phyloP scores from a whole-genome alignment of 257 asterid species.

The Ballota nigra region DNA sequence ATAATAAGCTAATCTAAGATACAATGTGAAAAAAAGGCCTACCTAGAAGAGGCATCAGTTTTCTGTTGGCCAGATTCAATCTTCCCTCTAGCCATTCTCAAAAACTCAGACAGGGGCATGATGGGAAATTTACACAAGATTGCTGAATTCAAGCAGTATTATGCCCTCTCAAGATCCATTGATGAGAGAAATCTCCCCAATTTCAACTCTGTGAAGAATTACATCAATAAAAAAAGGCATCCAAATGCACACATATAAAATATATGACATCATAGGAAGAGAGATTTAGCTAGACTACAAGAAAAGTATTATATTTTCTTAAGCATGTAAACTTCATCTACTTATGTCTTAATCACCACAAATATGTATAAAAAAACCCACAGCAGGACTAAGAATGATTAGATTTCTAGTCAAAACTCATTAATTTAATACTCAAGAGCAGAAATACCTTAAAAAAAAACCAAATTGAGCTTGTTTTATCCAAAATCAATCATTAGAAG shows the following conservation, averaged over 20 bases:
- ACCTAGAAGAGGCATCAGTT: constrained; percentile 44
- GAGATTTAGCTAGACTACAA: background rate
- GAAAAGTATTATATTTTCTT: constrained; percentile 1
- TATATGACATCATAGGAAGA: constrained; percentile 21
- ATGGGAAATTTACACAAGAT: constrained; percentile 23
- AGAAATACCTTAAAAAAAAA: constrained; percentile 29
- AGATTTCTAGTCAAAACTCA: constrained; percentile 47
- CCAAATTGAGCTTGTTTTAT: constrained; percentile 51
- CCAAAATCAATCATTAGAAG: constrained; percentile 61
- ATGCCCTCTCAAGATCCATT: constrained; percentile 21
- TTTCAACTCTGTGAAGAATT: constrained; percentile 18
- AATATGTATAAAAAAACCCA: constrained; percentile 29
- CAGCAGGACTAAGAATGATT: constrained; percentile 32
- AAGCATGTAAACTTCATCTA: constrained; percentile 28
- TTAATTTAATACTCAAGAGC: constrained; percentile 33
- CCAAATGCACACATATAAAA: constrained; percentile 28
- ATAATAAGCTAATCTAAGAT: constrained; percentile 10
- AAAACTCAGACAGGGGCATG: constrained; percentile 89
- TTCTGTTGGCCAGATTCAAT: constrained; percentile 50
- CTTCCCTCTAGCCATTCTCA: constrained; percentile 68
- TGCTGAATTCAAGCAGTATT: constrained; percentile 11
- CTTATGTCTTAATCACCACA: constrained; percentile 43
- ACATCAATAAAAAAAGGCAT: constrained; percentile 20
- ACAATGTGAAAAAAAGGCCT: constrained; percentile 17
- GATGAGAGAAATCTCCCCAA: constrained; percentile 18